Percentiles rank a stretch among this genome's conserved stretches.
Conservation (phyloP, 1,284 basidiomycete species). For the Athelia psychrophila region DNA sequence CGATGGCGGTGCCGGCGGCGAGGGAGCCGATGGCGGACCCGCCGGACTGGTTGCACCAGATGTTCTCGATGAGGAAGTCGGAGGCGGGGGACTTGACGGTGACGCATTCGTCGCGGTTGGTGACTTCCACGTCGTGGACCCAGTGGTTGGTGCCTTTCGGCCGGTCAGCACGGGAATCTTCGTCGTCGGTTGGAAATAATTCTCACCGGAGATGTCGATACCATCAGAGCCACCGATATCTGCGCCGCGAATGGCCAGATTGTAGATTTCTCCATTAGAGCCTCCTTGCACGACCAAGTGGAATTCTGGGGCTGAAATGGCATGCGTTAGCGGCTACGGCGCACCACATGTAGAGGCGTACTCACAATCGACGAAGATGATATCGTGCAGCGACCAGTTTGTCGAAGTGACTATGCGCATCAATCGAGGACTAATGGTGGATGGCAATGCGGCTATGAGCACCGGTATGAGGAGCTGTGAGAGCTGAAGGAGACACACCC, state of each 20-base stretch:
- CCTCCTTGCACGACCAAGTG: slow-evolving; percentile 31
- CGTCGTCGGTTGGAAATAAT: no score
- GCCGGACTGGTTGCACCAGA: no score
- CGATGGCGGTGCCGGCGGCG: no score
- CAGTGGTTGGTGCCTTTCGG: no score
- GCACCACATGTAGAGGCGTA: not conserved
- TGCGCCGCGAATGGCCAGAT: slow-evolving; percentile 32
- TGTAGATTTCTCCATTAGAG: slow-evolving; percentile 32
- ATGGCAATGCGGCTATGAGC: not conserved
- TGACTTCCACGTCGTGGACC: no score
- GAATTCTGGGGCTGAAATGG: slow-evolving; percentile 29
- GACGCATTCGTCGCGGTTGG: no score
- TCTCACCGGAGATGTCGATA: slow-evolving; percentile 32
- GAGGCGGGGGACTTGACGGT: no score
- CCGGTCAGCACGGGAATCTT: no score
- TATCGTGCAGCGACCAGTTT: slow-evolving; percentile 33
- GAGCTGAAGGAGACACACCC: slow-evolving; percentile 16
- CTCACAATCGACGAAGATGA: slow-evolving; percentile 32
- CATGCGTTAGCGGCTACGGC: not conserved
- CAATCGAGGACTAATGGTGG: slow-evolving; percentile 23
- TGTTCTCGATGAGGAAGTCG: no score
- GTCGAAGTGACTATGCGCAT: slow-evolving; percentile 29
- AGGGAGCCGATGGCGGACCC: no score
- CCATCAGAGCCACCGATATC: slow-evolving; percentile 34
- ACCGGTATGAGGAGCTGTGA: not conserved